Base-by-base conservation (phyloP, 495 filamentous ascomycete species). In the Chaetomium cochliodes region DNA sequence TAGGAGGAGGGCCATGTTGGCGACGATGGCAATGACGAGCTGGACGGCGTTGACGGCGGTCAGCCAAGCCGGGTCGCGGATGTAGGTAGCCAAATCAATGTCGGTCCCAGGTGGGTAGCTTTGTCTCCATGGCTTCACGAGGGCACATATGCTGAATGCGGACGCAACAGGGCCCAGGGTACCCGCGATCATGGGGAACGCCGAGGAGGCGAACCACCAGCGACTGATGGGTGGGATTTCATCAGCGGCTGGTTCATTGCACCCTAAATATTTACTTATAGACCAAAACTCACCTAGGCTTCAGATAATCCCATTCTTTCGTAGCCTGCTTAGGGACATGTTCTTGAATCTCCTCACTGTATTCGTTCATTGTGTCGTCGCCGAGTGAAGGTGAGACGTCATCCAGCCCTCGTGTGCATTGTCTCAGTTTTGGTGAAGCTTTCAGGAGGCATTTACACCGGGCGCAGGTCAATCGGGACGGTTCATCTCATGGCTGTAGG, bases 171-270 rank as follows among this genome's bases (percentile, higher is more conserved):
- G 92, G 0, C 92, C 92, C 60, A 96, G 87, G 0, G 91, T 93
- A 49, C 89, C 91, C 53, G 92, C 90, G 33, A 92, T 79, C 69
- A 96, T 82, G 33, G 92, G 92, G 66, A 92, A 91, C 12, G 86
- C 90, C 0, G 91, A 90, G 23, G 87, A 89, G 11, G 90, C 89
- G 67, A 93, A 88, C 92, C 92, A 96, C 91, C 91, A 96, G 47
- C 87, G 86, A 63, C 87, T 83, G 23, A 51, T 46, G 33, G 41
- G 44, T 46, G 37, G 52, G 2, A 23, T 58, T 7, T 25, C 59
- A 49, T 41, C 28, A 37, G 42, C 15, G 37, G 3, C 30, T 18
- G 5, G 9, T 9, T 9, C 9, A 37, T 37, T 37, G 33, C 11
- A 37, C 9, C 5, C 1, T 12, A 12, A 11, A 18, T 26, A 5